A percentile compares a stretch with the other conserved stretches of the same genome.
Conservation (phyloP, 2,329 filamentous ascomycete species). For the Alternaria sp. region DNA sequence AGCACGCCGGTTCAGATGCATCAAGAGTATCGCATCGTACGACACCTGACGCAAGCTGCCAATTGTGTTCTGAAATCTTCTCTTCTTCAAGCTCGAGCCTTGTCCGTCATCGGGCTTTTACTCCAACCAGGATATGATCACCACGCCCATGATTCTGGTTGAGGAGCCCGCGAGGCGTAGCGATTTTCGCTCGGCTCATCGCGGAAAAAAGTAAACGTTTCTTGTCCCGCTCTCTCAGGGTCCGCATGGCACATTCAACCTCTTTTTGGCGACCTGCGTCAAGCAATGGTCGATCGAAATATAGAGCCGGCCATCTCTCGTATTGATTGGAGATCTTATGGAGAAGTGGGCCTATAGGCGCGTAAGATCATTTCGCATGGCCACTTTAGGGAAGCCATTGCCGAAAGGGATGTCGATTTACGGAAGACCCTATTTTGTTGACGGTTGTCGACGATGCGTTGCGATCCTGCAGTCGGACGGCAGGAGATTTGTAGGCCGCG, state of each 20-base stretch:
- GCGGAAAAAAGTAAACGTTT: conserved; percentile 13
- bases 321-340: not conserved
- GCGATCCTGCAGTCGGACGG: conserved; percentile 13
- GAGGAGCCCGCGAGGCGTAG: not conserved
- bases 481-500: conserved; percentile 1
- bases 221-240: conserved; percentile 9
- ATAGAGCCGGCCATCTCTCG: not conserved
- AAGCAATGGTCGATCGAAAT: conserved; percentile 15
- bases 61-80: conserved; percentile 16
- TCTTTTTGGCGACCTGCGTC: conserved; percentile 11
- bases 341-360: not conserved
- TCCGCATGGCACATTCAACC: conserved; percentile 6
- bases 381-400: not conserved
- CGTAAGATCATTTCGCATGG: conserved; percentile 3
- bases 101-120: conserved; percentile 4
- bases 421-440: conserved; percentile 2
- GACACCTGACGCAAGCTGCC: conserved; percentile 14
- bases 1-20: conserved; percentile 14
- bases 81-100: conserved; percentile 3
- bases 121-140: conserved; percentile 12
- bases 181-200: conserved; percentile 3
- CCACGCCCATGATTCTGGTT: conserved; percentile 4
- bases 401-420: conserved; percentile 1
- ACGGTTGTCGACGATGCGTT: not conserved
- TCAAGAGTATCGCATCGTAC: conserved; percentile 22